Conservation (phyloP, 169 alveolate genomes). For the Toxoplasma gondii region DNA sequence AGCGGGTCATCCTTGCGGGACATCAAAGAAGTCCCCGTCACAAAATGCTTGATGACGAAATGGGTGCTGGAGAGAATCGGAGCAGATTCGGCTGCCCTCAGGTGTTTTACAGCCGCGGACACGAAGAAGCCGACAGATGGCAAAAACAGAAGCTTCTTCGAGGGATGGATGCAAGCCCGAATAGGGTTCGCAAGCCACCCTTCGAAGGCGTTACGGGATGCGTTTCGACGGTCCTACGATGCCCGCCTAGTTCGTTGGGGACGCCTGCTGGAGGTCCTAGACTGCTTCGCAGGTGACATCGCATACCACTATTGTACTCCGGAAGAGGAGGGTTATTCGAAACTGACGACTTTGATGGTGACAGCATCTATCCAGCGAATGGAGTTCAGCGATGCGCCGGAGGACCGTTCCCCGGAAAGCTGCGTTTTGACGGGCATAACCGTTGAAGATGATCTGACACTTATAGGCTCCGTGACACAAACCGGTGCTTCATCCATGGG, state of each 20-base stretch:
- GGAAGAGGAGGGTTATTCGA: slow-evolving; percentile 31
- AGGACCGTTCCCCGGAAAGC: not conserved
- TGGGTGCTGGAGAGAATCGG: slow-evolving; percentile 36
- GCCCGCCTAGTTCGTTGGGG: slow-evolving; percentile 61
- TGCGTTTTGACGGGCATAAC: not conserved
- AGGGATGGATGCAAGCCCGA: slow-evolving; percentile 21
- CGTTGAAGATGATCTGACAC: slow-evolving; percentile 53
- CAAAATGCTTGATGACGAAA: slow-evolving; percentile 30
- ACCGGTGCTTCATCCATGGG: slow-evolving; percentile 49
- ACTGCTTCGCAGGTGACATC: slow-evolving; percentile 67
- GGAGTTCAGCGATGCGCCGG: slow-evolving; percentile 19
- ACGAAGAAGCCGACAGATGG: not conserved
- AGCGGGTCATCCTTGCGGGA: not conserved
- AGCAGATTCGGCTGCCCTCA: not conserved
- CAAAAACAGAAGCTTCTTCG: not conserved
- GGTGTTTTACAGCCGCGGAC: not conserved
- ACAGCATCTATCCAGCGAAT: slow-evolving; percentile 59
- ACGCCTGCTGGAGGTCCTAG: slow-evolving; percentile 62
- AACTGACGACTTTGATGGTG: slow-evolving; percentile 44
- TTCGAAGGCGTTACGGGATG: slow-evolving; percentile 50
- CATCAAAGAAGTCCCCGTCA: not conserved
- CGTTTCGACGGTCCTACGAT: slow-evolving; percentile 52
- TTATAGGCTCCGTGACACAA: slow-evolving; percentile 46
- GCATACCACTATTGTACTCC: slow-evolving; percentile 60
- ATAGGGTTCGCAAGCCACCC: not conserved